Percentiles rank a stretch among this genome's conserved stretches.
phyloP scores from a whole-genome alignment of 1,284 basidiomycete species.

The Leccinum angustisporum region DNA sequence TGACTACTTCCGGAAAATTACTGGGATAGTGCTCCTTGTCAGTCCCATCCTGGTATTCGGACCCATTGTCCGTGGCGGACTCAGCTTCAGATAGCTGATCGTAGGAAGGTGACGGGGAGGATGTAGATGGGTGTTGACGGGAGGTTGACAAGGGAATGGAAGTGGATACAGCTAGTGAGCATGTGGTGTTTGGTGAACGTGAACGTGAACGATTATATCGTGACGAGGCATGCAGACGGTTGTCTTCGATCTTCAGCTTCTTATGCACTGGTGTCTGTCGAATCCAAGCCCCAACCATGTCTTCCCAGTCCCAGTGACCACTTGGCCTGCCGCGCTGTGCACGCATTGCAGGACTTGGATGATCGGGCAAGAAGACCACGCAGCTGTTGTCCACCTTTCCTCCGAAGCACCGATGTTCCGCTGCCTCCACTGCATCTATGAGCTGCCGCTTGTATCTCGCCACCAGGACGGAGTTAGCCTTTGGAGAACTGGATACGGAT shows the following conservation, averaged over 20 bases:
- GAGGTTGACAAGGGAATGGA: conserved; percentile 4
- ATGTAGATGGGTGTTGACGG: conserved; percentile 5
- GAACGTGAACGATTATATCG: neutral
- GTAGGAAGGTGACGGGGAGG: conserved; percentile 18
- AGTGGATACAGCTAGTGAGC: neutral
- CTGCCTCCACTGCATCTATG: conserved; percentile 48
- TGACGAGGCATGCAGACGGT: conserved; percentile 1
- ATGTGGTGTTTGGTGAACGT: neutral
- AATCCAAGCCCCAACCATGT: conserved; percentile 44
- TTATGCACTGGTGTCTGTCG: conserved; percentile 36
- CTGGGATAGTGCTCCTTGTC: conserved; percentile 31
- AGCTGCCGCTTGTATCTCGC: conserved; percentile 39
- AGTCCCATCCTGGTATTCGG: conserved; percentile 23
- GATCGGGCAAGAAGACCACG: conserved; percentile 7
- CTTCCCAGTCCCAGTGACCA: conserved; percentile 48
- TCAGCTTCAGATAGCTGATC: conserved; percentile 20
- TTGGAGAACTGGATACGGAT: conserved; percentile 18
- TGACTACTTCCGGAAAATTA: conserved; percentile 3
- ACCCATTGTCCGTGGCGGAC: conserved; percentile 20
- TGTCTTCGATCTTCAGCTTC: conserved; percentile 21
- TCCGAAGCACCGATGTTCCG: conserved; percentile 47
- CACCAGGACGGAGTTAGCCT: conserved; percentile 24
- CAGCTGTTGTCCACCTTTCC: conserved; percentile 20
- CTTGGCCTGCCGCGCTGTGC: conserved; percentile 16
- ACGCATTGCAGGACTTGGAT: conserved; percentile 5